Base-by-base conservation (phyloP, 164 flowering plant species). In the Stephania cephalantha region DNA sequence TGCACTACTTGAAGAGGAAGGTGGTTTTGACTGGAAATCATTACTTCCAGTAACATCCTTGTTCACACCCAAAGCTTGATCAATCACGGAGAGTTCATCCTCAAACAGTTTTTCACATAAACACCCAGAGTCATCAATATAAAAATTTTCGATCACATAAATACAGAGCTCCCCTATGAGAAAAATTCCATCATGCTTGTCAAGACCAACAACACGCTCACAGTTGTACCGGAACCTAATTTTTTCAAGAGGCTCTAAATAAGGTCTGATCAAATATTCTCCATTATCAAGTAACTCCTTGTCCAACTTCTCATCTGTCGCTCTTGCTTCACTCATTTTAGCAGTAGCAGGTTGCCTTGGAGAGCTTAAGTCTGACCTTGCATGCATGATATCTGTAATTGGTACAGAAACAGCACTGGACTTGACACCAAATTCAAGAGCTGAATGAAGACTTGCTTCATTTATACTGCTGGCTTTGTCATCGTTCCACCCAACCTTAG, bases 141-240 rank as follows among this genome's bases (percentile, higher is more conserved):
- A 96, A 74, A 94, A 96, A 75, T 96, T 96, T 84, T 96, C 99
- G 76, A 94, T 96, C 8, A 96, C 88, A 81, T 96, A 96, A 69
- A 96, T 74, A 75, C 84, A 91, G 52, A 88, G 87, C 77, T 94
- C 98, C 64, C 99, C 99, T 29, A 94, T 91, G 72, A 94, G 81
- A 87, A 96, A 96, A 75, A 96, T 92, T 17, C 99, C 99, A 84
- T 94, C 99, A 86, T 96, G 99, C 81, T 96, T 96, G 85, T 96
- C 98, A 73, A 96, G 95, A 46, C 97, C 99, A 25, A 90, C 89
- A 80, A 96, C 97, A 71, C 98, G 87, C 78, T 94, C 99, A 86
- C 99, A 96, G 75, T 96, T 96, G 79, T 89, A 96, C 82, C 88
- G 85, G 75, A 78, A 94, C 80, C 90, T 80, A 80, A 96, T 96